A percentile compares a stretch with the other conserved stretches of the same genome.
phyloP scores from a whole-genome alignment of 2,329 filamentous ascomycete genomes.

The Dactylellina leptospora region DNA sequence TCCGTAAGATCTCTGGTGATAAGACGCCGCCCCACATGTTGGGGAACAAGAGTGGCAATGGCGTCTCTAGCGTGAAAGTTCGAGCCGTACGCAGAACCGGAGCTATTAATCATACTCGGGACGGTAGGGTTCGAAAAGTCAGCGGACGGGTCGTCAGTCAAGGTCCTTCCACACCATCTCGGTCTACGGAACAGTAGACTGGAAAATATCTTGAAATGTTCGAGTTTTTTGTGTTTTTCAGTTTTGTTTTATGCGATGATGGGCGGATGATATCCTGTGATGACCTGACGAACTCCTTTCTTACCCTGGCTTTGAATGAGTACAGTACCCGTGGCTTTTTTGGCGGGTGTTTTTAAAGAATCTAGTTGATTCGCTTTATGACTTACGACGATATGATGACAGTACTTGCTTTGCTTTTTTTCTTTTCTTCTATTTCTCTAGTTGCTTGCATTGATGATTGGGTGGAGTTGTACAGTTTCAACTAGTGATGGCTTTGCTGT shows the following conservation, averaged over 20 bases:
- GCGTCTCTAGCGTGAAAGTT: conserved; percentile 31
- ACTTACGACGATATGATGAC: conserved; percentile 11
- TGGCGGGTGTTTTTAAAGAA: neutral
- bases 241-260: neutral
- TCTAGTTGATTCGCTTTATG: neutral
- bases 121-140: conserved; percentile 44
- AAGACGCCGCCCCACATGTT: conserved; percentile 50
- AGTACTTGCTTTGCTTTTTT: conserved; percentile 1
- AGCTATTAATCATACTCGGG: conserved; percentile 38
- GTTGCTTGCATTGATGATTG: neutral
- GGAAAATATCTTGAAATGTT: too few species aligned
- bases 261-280: conserved; percentile 4
- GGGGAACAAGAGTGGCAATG: conserved; percentile 31
- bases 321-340: neutral
- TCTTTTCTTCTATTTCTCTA: neutral
- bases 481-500: neutral
- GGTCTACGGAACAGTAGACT: conserved; percentile 35
- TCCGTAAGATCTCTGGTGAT: conserved; percentile 48
- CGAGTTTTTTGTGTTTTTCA: neutral
- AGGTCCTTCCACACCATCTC: conserved; percentile 28
- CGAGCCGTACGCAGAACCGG: conserved; percentile 43
- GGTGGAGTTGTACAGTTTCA: neutral
- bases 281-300: neutral
- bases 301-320: neutral
- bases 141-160: conserved; percentile 47